phyloP scores from a whole-genome alignment of 805 yeast species.

The Candida andamanensis region DNA sequence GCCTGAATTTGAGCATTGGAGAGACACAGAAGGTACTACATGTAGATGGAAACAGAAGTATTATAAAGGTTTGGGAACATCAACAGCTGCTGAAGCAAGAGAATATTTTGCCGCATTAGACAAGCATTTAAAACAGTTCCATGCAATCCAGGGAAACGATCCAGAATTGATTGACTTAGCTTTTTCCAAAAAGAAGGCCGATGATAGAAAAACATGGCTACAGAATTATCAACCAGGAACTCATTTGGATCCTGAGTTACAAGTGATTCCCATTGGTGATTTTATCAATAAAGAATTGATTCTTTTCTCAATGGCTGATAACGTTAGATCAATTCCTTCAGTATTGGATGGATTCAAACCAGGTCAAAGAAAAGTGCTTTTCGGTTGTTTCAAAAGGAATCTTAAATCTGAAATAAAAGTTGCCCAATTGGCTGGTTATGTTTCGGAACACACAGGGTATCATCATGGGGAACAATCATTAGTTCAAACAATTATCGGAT shows the following conservation, averaged over 20 bases:
- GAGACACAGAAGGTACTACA: constrained; percentile 70
- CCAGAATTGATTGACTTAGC: constrained; percentile 80
- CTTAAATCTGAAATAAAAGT: constrained; percentile 77
- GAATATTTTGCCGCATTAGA: constrained; percentile 85
- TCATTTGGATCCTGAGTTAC: constrained; percentile 71
- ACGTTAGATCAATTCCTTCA: constrained; percentile 90
- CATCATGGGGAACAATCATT: constrained; percentile 94
- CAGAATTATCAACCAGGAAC: constrained; percentile 91
- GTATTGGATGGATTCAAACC: constrained; percentile 95
- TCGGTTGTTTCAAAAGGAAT: constrained; percentile 80
- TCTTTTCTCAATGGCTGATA: constrained; percentile 94
- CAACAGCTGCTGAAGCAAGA: constrained; percentile 74
- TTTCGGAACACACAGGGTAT: constrained; percentile 83
- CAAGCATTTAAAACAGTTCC: constrained; percentile 80
- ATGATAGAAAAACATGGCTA: constrained; percentile 95
- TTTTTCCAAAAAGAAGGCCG: constrained; percentile 91
- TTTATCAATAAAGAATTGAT: constrained; percentile 94
- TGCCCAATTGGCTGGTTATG: constrained; percentile 84
- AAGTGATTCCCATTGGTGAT: constrained; percentile 81
- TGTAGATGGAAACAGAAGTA: constrained; percentile 90
- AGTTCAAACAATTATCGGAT: constrained; percentile 82
- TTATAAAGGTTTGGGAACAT: constrained; percentile 98
- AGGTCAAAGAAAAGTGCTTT: constrained; percentile 91
- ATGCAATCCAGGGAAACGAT: constrained; percentile 75
- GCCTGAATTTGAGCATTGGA: constrained; percentile 96